Base-by-base conservation (phyloP, 2,329 filamentous ascomycete species). In the Laburnicola sp. region DNA sequence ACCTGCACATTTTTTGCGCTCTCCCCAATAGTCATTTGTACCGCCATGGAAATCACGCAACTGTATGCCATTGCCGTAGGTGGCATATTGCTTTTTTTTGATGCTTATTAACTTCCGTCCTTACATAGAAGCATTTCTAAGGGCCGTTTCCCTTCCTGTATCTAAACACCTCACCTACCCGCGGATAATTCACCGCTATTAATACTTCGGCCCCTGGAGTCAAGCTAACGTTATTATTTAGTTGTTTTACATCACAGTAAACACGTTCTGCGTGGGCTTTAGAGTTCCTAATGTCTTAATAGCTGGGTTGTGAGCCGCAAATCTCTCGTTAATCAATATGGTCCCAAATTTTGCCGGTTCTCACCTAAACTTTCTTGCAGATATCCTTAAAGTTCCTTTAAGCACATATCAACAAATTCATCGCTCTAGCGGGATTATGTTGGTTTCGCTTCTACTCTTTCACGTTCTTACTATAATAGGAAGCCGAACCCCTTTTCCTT, bases 31-130 rank as follows among this genome's bases (percentile, higher is more conserved):
- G 38, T 48, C 25, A 53, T 53, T 35, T 31, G 25, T 48, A 48
- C 39, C 22, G 34, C 38, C 30, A 53, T 53, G 30, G 50, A 53
- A 48, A 48, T 44, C 34, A 53, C 32, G 31, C 32, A 53, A 34
- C 10, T 53, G 26, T 53, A 53, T 48, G 34, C 50, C 30, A 53
- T 53, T 53, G 7, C 50, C 28, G 27, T 45, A 44, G 50, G 38
- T 53, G 23, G 50, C 27, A 48, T 48, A 43, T 48, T 53, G 23
- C 45, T 16, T 53, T 48, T 53, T 53, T 48, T 44, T 53, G n/a
- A 42, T 52, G 27, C 43, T 52, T 48, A 10, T 52, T 43, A 52
- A 44, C 43, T 42, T 44, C 38, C 38, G 44, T 48, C 32, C 44
- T 43, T 48, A 50, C 39, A 45, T 50, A 45, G 40, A 50, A 45